Evolutionary conservation across 192 early-diverging fungal species (phyloP).

Genomic region (Entophlyctis luteolus): DNA sequence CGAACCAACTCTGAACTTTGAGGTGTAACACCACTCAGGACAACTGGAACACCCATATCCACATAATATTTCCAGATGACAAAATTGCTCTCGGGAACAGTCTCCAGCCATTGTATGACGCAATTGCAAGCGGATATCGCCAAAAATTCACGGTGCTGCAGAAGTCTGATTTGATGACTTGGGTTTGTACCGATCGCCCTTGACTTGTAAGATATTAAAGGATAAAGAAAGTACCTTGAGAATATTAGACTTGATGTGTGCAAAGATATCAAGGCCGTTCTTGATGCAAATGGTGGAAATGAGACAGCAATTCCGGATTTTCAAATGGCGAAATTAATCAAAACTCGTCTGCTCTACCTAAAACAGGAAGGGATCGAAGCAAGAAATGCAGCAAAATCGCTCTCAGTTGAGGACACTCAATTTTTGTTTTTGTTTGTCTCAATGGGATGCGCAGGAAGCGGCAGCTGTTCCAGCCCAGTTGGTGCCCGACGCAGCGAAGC

Average conservation of each 20-base stretch:
- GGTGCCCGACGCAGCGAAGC: background rate
- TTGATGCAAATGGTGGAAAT: constrained; percentile 30
- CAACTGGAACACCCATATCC: background rate
- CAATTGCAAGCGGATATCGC: constrained; percentile 37
- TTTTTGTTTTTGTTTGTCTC: background rate
- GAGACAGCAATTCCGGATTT: constrained; percentile 40
- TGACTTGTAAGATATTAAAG: background rate
- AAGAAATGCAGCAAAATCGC: constrained; percentile 20
- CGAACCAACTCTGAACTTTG: too few relatives aligned
- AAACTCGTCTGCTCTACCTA: constrained; percentile 34
- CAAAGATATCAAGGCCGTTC: constrained; percentile 41
- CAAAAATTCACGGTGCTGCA: constrained; percentile 38
- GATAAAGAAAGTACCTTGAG: constrained; percentile 30
- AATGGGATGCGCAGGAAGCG: constrained; percentile 14
- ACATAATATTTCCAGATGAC: constrained; percentile 12
- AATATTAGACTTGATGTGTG: constrained; percentile 44
- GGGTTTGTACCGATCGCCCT: constrained; percentile 30
- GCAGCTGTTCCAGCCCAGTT: constrained; percentile 7
- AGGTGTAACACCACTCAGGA: background rate
- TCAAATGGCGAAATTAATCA: constrained; percentile 41
- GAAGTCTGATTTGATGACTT: constrained; percentile 35
- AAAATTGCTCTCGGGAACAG: background rate
- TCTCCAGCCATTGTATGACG: constrained; percentile 28
- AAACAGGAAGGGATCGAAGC: constrained; percentile 52
- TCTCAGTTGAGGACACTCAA: background rate